Conservation (phyloP, 2,329 filamentous ascomycete genomes). For the Talaromyces atroroseus region DNA sequence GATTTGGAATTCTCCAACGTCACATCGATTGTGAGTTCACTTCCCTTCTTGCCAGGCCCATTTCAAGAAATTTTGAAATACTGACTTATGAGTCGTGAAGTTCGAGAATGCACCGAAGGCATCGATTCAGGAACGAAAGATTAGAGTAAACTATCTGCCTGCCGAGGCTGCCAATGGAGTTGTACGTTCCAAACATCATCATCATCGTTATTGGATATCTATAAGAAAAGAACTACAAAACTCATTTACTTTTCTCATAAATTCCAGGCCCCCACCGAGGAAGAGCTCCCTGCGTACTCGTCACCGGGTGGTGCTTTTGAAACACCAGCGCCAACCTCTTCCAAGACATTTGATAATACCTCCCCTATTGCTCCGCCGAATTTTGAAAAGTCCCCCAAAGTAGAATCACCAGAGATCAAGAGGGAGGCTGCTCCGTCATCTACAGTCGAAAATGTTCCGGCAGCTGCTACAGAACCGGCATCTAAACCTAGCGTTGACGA, state of each 20-base stretch:
- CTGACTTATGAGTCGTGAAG: constrained; percentile 39
- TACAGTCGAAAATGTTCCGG: constrained; percentile 47
- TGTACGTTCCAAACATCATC: constrained; percentile 26
- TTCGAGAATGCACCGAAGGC: constrained; percentile 72
- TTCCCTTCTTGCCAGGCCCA: neutral
- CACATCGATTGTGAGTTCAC: constrained; percentile 64
- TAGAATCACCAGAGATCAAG: constrained; percentile 34
- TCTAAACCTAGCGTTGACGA: neutral
- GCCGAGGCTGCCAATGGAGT: constrained; percentile 48
- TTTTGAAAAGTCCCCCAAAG: constrained; percentile 33
- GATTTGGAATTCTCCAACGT: constrained; percentile 82
- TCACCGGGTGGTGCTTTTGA: constrained; percentile 50
- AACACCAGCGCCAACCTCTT: constrained; percentile 40
- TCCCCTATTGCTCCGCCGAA: constrained; percentile 31
- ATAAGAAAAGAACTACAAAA: neutral
- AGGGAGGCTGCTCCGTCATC: constrained; percentile 28
- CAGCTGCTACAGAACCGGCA: constrained; percentile 57
- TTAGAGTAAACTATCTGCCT: constrained; percentile 79
- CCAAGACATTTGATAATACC: constrained; percentile 35
- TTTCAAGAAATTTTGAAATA: neutral
- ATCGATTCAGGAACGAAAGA: constrained; percentile 87
- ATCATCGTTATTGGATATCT: neutral
- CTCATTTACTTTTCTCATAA: neutral
- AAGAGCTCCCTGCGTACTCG: constrained; percentile 50
- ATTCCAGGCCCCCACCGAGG: constrained; percentile 28